Percentiles rank a stretch among this genome's conserved stretches.
Evolutionary conservation across 345 rosid species (phyloP).

Genomic region (Salix arbutifolia): DNA sequence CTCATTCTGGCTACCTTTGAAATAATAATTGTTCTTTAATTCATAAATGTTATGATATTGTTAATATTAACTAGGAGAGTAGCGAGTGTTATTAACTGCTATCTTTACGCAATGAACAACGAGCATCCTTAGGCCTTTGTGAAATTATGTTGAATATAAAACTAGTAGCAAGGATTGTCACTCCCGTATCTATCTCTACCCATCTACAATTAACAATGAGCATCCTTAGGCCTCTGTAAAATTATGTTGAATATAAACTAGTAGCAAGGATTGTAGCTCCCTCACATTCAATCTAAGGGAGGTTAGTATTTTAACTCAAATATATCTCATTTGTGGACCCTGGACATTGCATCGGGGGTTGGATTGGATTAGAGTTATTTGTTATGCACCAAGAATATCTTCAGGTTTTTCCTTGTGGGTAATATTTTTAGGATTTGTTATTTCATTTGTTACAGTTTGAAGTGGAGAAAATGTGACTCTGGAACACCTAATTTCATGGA

Average conservation of each 20-base stretch:
- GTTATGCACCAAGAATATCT: not conserved
- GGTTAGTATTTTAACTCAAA: not conserved
- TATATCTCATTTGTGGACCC: not conserved
- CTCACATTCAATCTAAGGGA: not conserved
- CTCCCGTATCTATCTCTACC: no score
- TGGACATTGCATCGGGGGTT: not conserved
- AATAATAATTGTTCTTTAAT: no score
- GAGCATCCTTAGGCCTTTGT: not conserved
- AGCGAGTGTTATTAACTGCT: no score
- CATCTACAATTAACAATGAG: not conserved
- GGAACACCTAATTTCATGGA: conserved; percentile 71
- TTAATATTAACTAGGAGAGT: no score
- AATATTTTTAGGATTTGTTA: not conserved
- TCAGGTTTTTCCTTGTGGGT: not conserved
- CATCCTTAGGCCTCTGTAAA: not conserved
- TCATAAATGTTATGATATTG: no score
- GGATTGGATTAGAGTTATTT: not conserved
- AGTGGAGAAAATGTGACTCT: conserved; percentile 53
- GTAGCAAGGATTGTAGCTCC: not conserved
- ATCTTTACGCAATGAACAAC: no score
- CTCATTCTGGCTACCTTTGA: no score
- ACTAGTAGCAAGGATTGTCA: not conserved
- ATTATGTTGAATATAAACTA: not conserved
- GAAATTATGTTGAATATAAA: no score
- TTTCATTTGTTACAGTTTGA: conserved; percentile 42